Evolutionary conservation across 2,329 filamentous ascomycete genomes (phyloP), one percentile per base, ranked within the genome.

Genomic region (Monosporascus cannonballus): DNA sequence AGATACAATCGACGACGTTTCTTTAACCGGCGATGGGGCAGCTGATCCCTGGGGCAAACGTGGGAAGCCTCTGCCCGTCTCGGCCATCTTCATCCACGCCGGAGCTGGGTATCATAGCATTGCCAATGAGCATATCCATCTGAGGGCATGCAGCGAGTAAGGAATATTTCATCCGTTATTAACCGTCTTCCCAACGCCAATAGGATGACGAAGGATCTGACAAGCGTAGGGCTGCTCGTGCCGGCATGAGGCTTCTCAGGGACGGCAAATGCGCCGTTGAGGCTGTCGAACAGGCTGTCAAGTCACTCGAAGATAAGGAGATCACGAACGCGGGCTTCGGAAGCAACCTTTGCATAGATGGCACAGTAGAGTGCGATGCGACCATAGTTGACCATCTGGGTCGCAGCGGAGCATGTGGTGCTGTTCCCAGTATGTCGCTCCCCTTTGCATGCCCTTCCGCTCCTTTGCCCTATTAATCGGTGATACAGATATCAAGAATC

Each of bases 241-340:
- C 88, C 62, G 92, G 83, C 36, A 96, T 97, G 89, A 79, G 79
- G 49, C 79, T 95, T 55, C 75, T 99, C 54, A 87, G 82, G 63
- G 82, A 80, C 57, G 94, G 94, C 24, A 88, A 86, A 9, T 84
- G 85, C 42, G 90, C 94, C 4, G 78, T 93, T 4, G 90, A 97
- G 65, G 94, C 92, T 17, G 87, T 96, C 22, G 94, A 96, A 70
- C 86, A 88, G 49, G 90, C 94, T 30, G 84, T 99, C 63, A 89
- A 87, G 60, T 78, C 90, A 20, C 83, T 99, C 18, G 94, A 99
- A 71, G 90, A 99, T 67, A 86, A 88, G 53, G 91, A 96, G 64
- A 95, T 99, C 59, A 99, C 95, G 37, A 99, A 99, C 68, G 89
- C 93, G 38, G 94, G 94, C 0, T 97, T 89, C 67, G 94, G 95